Percentiles rank a stretch among this genome's conserved stretches.
phyloP scores from a whole-genome alignment of 2,329 filamentous ascomycete species.

The Apiospora koreana region DNA sequence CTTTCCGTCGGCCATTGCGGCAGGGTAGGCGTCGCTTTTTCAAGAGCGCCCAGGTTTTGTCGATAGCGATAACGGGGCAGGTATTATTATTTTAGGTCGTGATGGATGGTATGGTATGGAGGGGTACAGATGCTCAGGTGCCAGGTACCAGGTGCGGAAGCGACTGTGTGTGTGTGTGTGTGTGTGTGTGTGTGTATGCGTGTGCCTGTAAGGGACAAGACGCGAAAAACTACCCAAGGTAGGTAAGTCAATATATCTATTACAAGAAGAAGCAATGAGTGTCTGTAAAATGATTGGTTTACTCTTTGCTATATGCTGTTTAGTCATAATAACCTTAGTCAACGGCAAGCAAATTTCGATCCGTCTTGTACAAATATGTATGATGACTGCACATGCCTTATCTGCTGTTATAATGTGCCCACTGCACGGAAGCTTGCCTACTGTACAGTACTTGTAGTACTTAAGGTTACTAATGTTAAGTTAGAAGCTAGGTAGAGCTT shows the following conservation, averaged over 20 bases:
- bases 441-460: too few relatives aligned
- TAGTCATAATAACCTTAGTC: neutral
- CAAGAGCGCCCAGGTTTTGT: neutral
- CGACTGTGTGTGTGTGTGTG: neutral
- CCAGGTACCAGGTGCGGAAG: neutral
- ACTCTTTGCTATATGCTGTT: neutral
- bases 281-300: neutral
- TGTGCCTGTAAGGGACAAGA: neutral
- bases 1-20: conserved; percentile 33
- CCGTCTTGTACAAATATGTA: neutral
- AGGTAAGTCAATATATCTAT: too few relatives aligned
- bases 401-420: neutral
- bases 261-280: neutral
- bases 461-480: too few relatives aligned
- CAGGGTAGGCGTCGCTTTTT: neutral
- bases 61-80: conserved; percentile 23
- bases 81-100: too few relatives aligned
- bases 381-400: neutral
- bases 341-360: neutral
- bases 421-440: too few relatives aligned
- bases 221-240: neutral
- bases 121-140: neutral
- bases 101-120: neutral
- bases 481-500: too few relatives aligned
- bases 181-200: too few relatives aligned